Evolutionary conservation across 176 grass and related monocot genomes (phyloP).

Genomic region (Aegilops longissima): DNA sequence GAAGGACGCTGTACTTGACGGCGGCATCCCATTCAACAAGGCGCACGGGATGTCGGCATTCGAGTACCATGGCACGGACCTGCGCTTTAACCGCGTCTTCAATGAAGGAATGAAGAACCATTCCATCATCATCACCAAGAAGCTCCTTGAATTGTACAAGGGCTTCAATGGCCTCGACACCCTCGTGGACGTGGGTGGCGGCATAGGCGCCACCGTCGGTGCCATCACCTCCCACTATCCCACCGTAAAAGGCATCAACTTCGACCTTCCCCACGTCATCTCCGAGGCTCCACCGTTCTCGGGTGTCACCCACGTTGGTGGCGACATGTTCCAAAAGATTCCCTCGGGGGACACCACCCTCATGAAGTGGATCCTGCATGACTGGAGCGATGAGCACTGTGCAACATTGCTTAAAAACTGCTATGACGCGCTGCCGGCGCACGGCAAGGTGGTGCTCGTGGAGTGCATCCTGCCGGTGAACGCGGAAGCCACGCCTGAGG

Average conservation of each 20-base stretch:
- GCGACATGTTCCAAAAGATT: too few species aligned
- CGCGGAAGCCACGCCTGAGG: constrained; percentile 37
- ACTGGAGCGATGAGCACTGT: too few species aligned
- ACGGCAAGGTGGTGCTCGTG: constrained; percentile 54
- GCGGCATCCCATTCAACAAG: constrained; percentile 98
- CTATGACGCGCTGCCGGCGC: too few species aligned
- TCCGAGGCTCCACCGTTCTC: too few species aligned
- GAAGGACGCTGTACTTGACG: constrained; percentile 76
- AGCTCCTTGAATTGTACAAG: constrained; percentile 71
- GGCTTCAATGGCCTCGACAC: constrained; percentile 60
- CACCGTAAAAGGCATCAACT: too few species aligned
- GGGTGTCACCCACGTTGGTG: too few species aligned
- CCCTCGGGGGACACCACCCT: too few species aligned
- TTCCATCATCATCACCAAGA: constrained; percentile 80
- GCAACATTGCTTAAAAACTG: too few species aligned
- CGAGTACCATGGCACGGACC: constrained; percentile 81
- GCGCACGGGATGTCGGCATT: constrained; percentile 89
- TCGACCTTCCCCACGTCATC: too few species aligned
- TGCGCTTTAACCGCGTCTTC: constrained; percentile 86
- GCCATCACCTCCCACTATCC: too few species aligned
- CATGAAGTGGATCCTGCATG: too few species aligned
- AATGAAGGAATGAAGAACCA: constrained; percentile 98
- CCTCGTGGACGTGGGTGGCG: constrained; percentile 80
- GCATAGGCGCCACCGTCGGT: too few species aligned
- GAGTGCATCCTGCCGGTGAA: constrained; percentile 69